A percentile compares a stretch with the other conserved stretches of the same genome.
Conservation (phyloP, 1,139 yeast genomes). For the Candida sojae region DNA sequence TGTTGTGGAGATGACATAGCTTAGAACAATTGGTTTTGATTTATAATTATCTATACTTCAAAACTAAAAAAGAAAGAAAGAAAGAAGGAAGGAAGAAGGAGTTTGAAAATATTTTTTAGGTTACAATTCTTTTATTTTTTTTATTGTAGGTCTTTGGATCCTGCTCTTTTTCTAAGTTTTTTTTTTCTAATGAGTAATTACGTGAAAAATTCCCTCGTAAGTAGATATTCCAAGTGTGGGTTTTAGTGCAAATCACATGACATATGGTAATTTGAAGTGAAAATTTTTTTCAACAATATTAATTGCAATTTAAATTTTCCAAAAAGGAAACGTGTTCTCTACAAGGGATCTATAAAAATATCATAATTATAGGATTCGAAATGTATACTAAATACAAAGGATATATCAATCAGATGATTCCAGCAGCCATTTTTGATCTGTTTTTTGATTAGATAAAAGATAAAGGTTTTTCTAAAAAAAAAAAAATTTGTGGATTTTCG, state of each 20-base stretch:
- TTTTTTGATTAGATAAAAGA: slow-evolving; percentile 1
- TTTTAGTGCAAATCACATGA: background rate
- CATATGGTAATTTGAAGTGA: background rate
- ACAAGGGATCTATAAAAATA: background rate
- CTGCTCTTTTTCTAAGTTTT: background rate
- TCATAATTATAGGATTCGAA: background rate
- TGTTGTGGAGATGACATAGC: slow-evolving; percentile 70
- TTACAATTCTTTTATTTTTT: background rate
- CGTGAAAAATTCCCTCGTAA: background rate
- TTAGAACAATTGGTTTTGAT: no score
- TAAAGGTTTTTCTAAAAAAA: background rate
- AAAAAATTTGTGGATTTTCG: background rate
- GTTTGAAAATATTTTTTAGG: background rate
- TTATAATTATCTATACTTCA: background rate
- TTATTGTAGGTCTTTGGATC: background rate
- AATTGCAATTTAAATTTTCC: background rate
- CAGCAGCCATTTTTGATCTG: background rate
- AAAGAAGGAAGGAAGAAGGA: background rate
- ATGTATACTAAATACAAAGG: no score
- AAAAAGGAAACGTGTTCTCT: background rate
- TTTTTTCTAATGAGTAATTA: slow-evolving; percentile 1
- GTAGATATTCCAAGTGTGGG: background rate
- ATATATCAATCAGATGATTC: background rate
- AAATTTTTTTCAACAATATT: background rate
- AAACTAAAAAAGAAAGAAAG: no score